These are phyloP conservation scores for Paramecium sexaurelia DNA, from an alignment of 73 alveolate genomes.

Conservation along the genomic window DNA sequence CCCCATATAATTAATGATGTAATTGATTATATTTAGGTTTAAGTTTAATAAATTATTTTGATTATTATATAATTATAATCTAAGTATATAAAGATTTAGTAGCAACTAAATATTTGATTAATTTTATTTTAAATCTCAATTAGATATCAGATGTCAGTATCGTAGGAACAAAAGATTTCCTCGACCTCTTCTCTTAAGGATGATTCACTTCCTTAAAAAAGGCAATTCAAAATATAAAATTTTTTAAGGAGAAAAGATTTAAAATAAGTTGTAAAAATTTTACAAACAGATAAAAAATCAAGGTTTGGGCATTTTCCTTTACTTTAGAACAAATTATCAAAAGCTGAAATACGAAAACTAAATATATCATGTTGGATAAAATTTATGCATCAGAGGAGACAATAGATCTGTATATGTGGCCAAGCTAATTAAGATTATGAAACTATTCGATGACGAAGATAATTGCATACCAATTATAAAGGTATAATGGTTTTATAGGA, in stretches of 20 bases:
- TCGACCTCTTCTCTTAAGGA: background rate
- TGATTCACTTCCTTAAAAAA: background rate
- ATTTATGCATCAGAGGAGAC: conserved; percentile 8
- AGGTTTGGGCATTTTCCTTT: background rate
- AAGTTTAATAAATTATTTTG: background rate
- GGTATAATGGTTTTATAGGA: conserved; percentile 27
- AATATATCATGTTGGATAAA: conserved; percentile 32
- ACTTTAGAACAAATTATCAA: background rate
- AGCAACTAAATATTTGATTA: conserved; percentile 19
- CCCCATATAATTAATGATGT: background rate
- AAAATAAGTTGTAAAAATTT: background rate
- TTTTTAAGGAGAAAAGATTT: background rate
- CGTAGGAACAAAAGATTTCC: background rate
- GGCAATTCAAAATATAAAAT: background rate
- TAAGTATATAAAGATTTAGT: conserved; percentile 28
- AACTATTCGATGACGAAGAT: background rate
- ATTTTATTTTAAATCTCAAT: conserved; percentile 29
- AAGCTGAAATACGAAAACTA: background rate
- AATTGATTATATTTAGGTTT: background rate
- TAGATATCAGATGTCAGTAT: conserved; percentile 17
- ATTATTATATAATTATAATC: background rate
- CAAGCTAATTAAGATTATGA: conserved; percentile 14
- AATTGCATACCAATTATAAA: conserved; percentile 30
- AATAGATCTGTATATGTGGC: conserved; percentile 19
- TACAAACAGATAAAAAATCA: background rate